Evolutionary conservation across 73 alveolate species (phyloP).

Genomic region (Urostyla sp.): DNA sequence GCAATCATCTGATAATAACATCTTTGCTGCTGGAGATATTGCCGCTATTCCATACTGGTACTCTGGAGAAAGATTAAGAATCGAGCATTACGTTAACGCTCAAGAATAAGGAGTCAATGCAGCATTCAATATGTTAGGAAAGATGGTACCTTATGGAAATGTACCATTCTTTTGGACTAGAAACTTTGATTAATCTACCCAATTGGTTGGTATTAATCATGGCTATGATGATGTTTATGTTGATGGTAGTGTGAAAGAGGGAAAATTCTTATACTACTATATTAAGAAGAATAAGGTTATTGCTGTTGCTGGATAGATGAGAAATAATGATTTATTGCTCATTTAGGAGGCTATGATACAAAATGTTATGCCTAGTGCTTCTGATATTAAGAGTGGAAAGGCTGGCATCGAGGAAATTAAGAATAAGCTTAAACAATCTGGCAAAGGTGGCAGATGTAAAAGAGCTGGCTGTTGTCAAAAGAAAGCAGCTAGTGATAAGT

Average conservation of each 20-base stretch:
- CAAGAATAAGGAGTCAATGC: slow-evolving; percentile 81
- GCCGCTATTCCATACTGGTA: slow-evolving; percentile 81
- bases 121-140: slow-evolving; percentile 90
- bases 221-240: slow-evolving; percentile 72
- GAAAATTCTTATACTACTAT: slow-evolving; percentile 77
- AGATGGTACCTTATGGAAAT: slow-evolving; percentile 70
- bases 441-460: slow-evolving; percentile 15
- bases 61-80: slow-evolving; percentile 81
- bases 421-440: neutral
- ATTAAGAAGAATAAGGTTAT: slow-evolving; percentile 49
- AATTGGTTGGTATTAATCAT: slow-evolving; percentile 65
- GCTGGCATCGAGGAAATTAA: slow-evolving; percentile 50
- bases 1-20: slow-evolving; percentile 74
- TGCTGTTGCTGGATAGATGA: slow-evolving; percentile 55
- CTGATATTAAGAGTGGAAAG: slow-evolving; percentile 45
- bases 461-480: slow-evolving; percentile 44
- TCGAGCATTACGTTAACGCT: slow-evolving; percentile 89
- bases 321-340: slow-evolving; percentile 17
- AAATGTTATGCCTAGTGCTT: slow-evolving; percentile 59
- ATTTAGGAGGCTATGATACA: slow-evolving; percentile 62
- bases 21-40: slow-evolving; percentile 94
- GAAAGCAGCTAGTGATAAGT: neutral
- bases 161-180: slow-evolving; percentile 96
- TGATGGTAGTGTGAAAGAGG: slow-evolving; percentile 67
- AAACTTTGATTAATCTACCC: slow-evolving; percentile 58